phyloP scores from a whole-genome alignment of 2,329 filamentous ascomycete species.

The Venturia asperata region DNA sequence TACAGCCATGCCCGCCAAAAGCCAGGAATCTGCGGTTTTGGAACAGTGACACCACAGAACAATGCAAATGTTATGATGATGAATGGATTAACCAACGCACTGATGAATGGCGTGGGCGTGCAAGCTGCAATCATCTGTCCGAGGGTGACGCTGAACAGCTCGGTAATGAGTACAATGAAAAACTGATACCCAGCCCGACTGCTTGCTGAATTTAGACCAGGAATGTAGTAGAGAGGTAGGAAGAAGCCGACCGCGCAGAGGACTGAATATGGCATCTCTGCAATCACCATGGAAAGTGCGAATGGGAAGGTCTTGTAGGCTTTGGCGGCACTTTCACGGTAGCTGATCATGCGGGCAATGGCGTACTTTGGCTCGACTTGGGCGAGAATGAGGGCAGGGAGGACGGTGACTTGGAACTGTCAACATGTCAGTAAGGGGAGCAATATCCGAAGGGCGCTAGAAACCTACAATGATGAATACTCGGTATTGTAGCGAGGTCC shows the following conservation, averaged over 20 bases:
- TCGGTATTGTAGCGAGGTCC: slow-evolving; percentile 71
- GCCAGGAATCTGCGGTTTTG: slow-evolving; percentile 65
- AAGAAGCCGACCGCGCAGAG: slow-evolving; percentile 77
- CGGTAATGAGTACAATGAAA: slow-evolving; percentile 74
- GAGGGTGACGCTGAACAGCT: slow-evolving; percentile 75
- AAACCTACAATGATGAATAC: slow-evolving; percentile 62
- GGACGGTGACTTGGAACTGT: slow-evolving; percentile 72
- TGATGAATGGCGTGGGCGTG: slow-evolving; percentile 72
- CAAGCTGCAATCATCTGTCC: slow-evolving; percentile 66
- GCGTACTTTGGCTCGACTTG: slow-evolving; percentile 83
- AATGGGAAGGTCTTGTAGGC: slow-evolving; percentile 80
- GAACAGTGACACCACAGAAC: slow-evolving; percentile 83
- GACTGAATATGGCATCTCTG: slow-evolving; percentile 77
- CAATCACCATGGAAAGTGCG: slow-evolving; percentile 66
- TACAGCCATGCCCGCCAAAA: slow-evolving; percentile 80
- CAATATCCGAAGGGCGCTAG: too few relatives aligned
- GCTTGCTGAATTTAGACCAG: slow-evolving; percentile 58
- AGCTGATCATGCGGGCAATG: slow-evolving; percentile 71
- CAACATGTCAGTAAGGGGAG: not conserved
- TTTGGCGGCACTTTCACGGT: slow-evolving; percentile 78
- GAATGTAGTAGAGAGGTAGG: slow-evolving; percentile 77
- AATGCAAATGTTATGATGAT: slow-evolving; percentile 75
- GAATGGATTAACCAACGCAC: slow-evolving; percentile 73
- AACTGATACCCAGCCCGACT: slow-evolving; percentile 77
- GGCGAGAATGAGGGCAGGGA: slow-evolving; percentile 74